Conservation (phyloP, 305 asterid genomes). For the Plantago lanceolata region DNA sequence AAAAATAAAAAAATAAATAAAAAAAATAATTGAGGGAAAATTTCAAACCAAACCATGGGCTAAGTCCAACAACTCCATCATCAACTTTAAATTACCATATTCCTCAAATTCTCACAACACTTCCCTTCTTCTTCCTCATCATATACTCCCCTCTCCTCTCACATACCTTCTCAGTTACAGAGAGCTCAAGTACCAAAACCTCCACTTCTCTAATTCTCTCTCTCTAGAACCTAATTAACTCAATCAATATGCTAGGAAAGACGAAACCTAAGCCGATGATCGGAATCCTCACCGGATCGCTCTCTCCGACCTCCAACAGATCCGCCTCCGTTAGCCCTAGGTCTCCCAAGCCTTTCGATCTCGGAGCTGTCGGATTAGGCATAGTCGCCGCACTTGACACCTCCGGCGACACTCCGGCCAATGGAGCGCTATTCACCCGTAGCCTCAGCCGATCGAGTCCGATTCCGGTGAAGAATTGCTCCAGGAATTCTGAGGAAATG, state of each 20-base stretch:
- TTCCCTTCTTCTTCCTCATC: not conserved
- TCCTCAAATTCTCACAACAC: not conserved
- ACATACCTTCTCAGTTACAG: not conserved
- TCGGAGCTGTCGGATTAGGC: constrained; percentile 74
- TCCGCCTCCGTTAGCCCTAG: constrained; percentile 36
- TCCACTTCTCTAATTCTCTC: not conserved
- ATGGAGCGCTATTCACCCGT: constrained; percentile 39
- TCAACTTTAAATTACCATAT: constrained; percentile 14
- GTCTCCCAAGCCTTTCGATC: constrained; percentile 49
- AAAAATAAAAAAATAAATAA: not conserved
- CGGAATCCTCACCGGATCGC: constrained; percentile 46
- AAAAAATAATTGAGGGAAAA: not conserved
- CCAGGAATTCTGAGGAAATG: constrained; percentile 26
- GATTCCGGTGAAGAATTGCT: constrained; percentile 44
- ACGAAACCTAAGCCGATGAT: constrained; percentile 49
- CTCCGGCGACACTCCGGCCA: constrained; percentile 33
- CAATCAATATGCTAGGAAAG: constrained; percentile 48
- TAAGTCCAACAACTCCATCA: constrained; percentile 44
- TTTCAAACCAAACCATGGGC: constrained; percentile 59
- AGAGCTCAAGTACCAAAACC: constrained; percentile 1
- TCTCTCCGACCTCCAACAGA: constrained; percentile 33
- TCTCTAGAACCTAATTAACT: not conserved
- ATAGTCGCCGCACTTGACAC: constrained; percentile 81
- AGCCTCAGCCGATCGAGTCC: constrained; percentile 49
- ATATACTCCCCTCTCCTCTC: constrained; percentile 17